Conservation (phyloP, 2,329 filamentous ascomycete species). For the Penicillium digitatum region DNA sequence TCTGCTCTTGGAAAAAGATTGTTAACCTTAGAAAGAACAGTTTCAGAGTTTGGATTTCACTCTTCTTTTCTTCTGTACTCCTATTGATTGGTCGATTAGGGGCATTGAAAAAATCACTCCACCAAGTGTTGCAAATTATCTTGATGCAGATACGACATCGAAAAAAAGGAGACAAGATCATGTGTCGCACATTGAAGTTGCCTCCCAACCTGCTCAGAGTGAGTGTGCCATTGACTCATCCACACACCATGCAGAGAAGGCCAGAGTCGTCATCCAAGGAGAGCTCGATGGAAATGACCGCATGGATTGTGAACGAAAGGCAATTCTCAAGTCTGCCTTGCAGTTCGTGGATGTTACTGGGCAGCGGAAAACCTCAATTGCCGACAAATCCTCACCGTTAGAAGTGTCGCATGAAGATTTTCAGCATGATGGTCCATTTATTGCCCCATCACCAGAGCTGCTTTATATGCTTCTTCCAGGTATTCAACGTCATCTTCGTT, state of each 20-base stretch:
- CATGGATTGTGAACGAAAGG: constrained; percentile 19
- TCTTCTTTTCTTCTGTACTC: too few relatives aligned
- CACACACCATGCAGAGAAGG: constrained; percentile 26
- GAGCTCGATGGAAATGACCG: constrained; percentile 19
- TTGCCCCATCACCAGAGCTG: constrained; percentile 21
- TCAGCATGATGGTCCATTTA: constrained; percentile 1
- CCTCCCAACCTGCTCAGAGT: constrained; percentile 5
- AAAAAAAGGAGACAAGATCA: constrained; percentile 12
- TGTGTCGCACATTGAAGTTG: background rate
- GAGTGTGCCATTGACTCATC: constrained; percentile 12
- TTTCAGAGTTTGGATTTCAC: constrained; percentile 1
- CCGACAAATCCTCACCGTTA: background rate
- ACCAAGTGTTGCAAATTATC: background rate
- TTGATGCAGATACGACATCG: background rate
- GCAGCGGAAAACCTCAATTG: background rate
- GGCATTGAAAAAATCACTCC: background rate
- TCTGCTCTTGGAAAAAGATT: constrained; percentile 16
- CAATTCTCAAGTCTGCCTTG: constrained; percentile 21
- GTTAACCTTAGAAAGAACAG: constrained; percentile 9
- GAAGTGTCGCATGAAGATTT: constrained; percentile 2
- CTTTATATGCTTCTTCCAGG: constrained; percentile 26
- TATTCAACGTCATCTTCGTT: background rate
- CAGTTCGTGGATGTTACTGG: constrained; percentile 20
- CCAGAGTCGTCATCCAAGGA: constrained; percentile 22
- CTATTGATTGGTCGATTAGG: background rate